Evolutionary conservation across 1,284 basidiomycete genomes (phyloP), one percentile per base, ranked within the genome.

Genomic region (Taiwanofungus camphoratus): DNA sequence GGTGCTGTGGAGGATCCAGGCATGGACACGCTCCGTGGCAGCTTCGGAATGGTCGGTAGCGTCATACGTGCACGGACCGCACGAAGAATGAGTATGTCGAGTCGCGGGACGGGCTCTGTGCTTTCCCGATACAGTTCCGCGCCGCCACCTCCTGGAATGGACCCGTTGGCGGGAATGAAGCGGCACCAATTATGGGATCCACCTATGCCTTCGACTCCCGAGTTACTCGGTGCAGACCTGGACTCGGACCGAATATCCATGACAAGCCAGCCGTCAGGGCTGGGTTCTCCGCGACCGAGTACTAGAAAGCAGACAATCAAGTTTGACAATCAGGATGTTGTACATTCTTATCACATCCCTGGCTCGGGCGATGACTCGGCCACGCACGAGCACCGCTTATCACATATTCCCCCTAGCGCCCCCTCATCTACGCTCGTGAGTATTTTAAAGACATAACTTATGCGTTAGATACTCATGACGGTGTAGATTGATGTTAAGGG

Each of bases 11-110:
- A 88, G 60, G 86, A 90, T 49, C 86, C 92, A 0, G 92, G 92
- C 2, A 87, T 94, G 62, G 91, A 92, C 53, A 77, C 92, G 1
- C 71, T 96, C 2, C 79, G 93, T 20, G 91, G 91, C n/a, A 85
- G 84, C 4, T 92, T 93, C 55, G 90, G 92, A 3, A 77, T 90
- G 0, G 71, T 95, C 39, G 92, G 93, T 2, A 90, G 86, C 56
- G 87, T 96, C 58, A 88, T 94, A 46, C 81, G 92, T 9, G 92
- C 92, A 0, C 74, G 87, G 38, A 87, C 74, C 51, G 76, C 74
- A 18, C 70, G 72, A 41, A 67, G 77, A 40, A 62, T 79, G 64
- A 87, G 82, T 53, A 79, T 82, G 61, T 74, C 68, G 36, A 77
- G 73, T 46, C 63, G 57, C 4, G 46, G 41, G 7, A 54, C 61